phyloP scores from a whole-genome alignment of 1,139 yeast genomes.

The Scheffersomyces illinoinensis region DNA sequence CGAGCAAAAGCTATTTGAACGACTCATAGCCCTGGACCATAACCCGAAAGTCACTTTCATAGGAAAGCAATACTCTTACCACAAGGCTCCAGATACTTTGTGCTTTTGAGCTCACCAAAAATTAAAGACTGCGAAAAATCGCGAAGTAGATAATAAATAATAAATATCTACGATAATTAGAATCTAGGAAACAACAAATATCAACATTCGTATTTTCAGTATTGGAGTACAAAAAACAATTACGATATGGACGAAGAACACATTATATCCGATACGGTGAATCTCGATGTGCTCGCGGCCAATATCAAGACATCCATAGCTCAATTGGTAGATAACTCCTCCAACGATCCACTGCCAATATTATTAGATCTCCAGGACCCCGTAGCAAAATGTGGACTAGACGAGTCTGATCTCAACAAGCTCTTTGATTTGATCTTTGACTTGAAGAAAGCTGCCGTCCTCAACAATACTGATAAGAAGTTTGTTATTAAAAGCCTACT shows the following conservation, averaged over 20 bases:
- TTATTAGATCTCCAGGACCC: not conserved
- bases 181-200: too few species aligned
- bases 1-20: too few species aligned
- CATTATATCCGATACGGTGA: not conserved
- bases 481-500: constrained; percentile 10
- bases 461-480: constrained; percentile 8
- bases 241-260: not conserved
- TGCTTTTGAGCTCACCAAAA: not conserved
- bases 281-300: not conserved
- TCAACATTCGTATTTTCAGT: too few species aligned
- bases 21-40: too few species aligned
- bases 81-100: too few species aligned
- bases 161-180: too few species aligned
- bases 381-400: not conserved
- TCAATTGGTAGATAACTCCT: not conserved
- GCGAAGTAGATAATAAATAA: not conserved
- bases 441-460: not conserved
- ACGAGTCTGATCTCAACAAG: not conserved
- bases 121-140: not conserved
- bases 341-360: not conserved
- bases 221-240: not conserved
- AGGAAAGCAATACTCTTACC: too few species aligned
- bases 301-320: not conserved
- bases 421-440: not conserved
- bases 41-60: too few species aligned